Conservation (phyloP, 148 eudicot species). For the Chenopodium formosanum region DNA sequence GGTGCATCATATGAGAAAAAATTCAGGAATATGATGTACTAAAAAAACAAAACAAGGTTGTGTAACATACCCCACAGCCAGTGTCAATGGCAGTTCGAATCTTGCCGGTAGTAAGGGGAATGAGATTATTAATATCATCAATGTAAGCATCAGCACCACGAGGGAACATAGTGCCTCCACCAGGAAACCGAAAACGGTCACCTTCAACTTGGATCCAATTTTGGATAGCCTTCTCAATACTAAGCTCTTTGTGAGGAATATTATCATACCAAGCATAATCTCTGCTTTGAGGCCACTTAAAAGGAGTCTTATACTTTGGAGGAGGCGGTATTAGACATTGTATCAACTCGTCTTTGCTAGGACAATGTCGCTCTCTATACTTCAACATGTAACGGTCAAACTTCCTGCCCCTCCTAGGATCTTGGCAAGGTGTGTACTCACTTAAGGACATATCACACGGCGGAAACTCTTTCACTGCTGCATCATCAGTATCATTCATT, state of each 20-base stretch:
- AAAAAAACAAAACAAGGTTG: neutral
- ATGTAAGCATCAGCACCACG: constrained; percentile 93
- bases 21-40: too few species aligned
- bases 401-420: constrained; percentile 61
- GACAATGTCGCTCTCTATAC: constrained; percentile 90
- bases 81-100: constrained; percentile 90
- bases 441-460: constrained; percentile 64
- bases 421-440: constrained; percentile 90
- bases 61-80: constrained; percentile 71
- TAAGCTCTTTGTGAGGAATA: constrained; percentile 93
- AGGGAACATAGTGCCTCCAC: constrained; percentile 97
- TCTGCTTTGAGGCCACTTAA: constrained; percentile 93
- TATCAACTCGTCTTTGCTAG: constrained; percentile 60
- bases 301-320: constrained; percentile 78
- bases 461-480: constrained; percentile 36
- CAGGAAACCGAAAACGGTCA: constrained; percentile 83
- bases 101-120: constrained; percentile 63
- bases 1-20: neutral
- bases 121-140: constrained; percentile 72
- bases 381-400: constrained; percentile 75
- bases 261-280: constrained; percentile 89
- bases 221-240: constrained; percentile 91
- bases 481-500: constrained; percentile 34
- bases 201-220: constrained; percentile 97
- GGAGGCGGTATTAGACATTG: constrained; percentile 86